These are phyloP conservation scores for Ophiostoma triangulosporum DNA, from an alignment of 2,329 filamentous ascomycete genomes.

Conservation along the genomic window DNA sequence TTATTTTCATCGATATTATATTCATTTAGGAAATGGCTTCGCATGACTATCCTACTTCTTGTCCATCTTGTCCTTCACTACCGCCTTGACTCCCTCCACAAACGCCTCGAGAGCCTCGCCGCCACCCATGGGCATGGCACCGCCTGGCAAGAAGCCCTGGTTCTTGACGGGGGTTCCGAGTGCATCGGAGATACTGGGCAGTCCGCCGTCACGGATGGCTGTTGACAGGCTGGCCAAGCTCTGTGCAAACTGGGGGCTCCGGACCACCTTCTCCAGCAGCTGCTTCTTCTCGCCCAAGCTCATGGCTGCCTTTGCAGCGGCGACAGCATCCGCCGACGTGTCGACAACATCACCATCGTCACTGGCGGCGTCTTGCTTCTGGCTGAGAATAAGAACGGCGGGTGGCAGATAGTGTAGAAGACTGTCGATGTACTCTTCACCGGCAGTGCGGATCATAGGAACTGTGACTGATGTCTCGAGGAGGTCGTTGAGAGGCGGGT, in stretches of 20 bases:
- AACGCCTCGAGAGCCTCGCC: conserved; percentile 85
- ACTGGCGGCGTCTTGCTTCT: conserved; percentile 36
- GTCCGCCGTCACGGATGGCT: conserved; percentile 76
- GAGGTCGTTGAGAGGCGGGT: conserved; percentile 76
- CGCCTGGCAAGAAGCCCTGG: conserved; percentile 65
- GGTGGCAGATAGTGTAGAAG: conserved; percentile 70
- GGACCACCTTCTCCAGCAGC: conserved; percentile 67
- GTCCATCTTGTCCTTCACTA: conserved; percentile 36
- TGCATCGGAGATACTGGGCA: conserved; percentile 82
- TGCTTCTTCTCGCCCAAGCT: conserved; percentile 64
- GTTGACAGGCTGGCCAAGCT: conserved; percentile 73
- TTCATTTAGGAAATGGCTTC: too few species aligned
- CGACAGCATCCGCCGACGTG: conserved; percentile 52
- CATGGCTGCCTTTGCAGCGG: conserved; percentile 61
- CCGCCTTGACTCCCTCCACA: conserved; percentile 73
- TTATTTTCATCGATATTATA: too few species aligned
- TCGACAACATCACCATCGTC: conserved; percentile 40
- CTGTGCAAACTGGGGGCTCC: conserved; percentile 83
- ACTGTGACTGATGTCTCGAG: conserved; percentile 67
- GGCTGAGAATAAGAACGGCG: conserved; percentile 61
- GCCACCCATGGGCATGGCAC: conserved; percentile 70
- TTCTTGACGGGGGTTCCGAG: conserved; percentile 69
- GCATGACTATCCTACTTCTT: neutral
- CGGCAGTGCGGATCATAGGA: conserved; percentile 53
- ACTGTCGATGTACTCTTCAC: conserved; percentile 54